A percentile compares a stretch with the other conserved stretches of the same genome.
Evolutionary conservation across 768 basidiomycete genomes (phyloP).

Genomic region (Antrodiella citrinella): DNA sequence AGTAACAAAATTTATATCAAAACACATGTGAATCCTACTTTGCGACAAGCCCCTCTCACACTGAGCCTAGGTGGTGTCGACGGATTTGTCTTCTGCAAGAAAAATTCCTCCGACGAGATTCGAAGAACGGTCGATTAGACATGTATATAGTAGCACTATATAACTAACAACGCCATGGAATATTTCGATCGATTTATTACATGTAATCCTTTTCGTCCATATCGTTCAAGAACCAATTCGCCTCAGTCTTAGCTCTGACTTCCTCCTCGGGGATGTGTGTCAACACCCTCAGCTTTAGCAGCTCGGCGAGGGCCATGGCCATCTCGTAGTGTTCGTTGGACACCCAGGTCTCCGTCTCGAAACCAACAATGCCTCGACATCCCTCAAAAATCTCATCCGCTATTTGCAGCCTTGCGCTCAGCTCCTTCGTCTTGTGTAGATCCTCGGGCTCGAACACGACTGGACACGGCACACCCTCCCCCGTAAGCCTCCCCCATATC

Average conservation of each 20-base stretch:
- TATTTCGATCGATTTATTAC: too few species aligned
- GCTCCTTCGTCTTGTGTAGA: conserved; percentile 12
- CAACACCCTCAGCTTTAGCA: conserved; percentile 15
- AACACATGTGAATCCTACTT: too few species aligned
- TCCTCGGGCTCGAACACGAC: conserved; percentile 17
- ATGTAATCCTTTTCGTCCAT: conserved; percentile 18
- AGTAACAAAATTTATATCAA: too few species aligned
- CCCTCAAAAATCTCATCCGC: conserved; percentile 9
- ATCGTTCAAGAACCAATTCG: conserved; percentile 18
- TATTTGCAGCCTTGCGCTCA: conserved; percentile 9
- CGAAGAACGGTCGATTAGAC: too few species aligned
- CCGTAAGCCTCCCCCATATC: conserved; percentile 15
- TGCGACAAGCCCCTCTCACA: too few species aligned
- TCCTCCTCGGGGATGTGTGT: conserved; percentile 7
- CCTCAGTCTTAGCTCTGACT: conserved; percentile 11
- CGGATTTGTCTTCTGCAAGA: too few species aligned
- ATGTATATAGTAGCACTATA: too few species aligned
- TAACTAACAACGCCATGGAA: too few species aligned
- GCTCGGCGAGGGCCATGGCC: conserved; percentile 10
- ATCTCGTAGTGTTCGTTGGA: conserved; percentile 15
- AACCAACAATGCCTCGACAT: conserved; percentile 7
- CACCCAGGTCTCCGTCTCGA: conserved; percentile 15
- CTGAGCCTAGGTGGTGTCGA: too few species aligned
- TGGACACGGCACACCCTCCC: conserved; percentile 15
- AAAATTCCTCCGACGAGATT: too few species aligned